Evolutionary conservation across 2,329 filamentous ascomycete species (phyloP).

Genomic region (Exserohilum rostratum): DNA sequence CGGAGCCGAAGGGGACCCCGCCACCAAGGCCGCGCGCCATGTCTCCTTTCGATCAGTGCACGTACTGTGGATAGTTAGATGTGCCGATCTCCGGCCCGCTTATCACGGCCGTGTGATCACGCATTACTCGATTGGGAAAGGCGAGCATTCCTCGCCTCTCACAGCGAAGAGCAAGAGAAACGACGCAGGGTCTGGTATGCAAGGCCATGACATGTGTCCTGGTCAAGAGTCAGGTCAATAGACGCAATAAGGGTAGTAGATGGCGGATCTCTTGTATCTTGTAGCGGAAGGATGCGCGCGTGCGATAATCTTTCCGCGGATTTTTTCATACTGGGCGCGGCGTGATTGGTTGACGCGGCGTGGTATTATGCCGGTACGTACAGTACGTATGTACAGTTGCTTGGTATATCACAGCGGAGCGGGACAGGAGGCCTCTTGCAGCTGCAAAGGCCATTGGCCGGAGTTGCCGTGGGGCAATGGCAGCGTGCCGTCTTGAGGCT

Average conservation of each 20-base stretch:
- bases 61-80: conserved; percentile 1
- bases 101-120: conserved; percentile 11
- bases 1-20: conserved; percentile 1
- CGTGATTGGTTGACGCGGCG: neutral
- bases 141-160: conserved; percentile 3
- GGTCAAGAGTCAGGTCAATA: conserved; percentile 6
- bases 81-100: conserved; percentile 7
- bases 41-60: neutral
- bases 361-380: neutral
- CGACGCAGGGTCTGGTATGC: conserved; percentile 3
- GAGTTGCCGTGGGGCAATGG: neutral
- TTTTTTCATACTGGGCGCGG: neutral
- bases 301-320: neutral
- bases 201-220: conserved; percentile 10
- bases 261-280: neutral
- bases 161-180: neutral
- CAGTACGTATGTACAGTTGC: no score
- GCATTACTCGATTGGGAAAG: conserved; percentile 9
- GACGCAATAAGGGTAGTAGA: neutral
- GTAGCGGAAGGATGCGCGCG: neutral
- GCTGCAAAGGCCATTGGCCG: neutral
- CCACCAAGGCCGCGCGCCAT: conserved; percentile 1
- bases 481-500: neutral
- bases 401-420: no score
- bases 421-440: neutral